Evolutionary conservation across 768 basidiomycete species (phyloP).

Genomic region (Russula emetica): DNA sequence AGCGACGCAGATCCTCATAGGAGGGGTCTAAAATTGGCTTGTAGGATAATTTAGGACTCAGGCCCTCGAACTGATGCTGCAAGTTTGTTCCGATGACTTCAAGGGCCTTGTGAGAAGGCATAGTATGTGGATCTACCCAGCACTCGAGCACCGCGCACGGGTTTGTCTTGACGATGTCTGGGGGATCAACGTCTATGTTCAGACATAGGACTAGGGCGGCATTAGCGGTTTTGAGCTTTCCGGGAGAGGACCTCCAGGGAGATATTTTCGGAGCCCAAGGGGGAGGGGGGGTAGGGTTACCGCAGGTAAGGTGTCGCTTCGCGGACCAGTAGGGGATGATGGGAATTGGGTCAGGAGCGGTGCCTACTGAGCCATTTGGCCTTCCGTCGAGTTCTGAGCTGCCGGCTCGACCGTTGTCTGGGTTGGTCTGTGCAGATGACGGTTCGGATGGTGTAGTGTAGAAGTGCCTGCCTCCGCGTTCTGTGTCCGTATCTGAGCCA

Average conservation of each 20-base stretch:
- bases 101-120: constrained; percentile 89
- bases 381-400: constrained; percentile 33
- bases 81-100: constrained; percentile 91
- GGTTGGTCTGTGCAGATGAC: constrained; percentile 31
- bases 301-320: constrained; percentile 87
- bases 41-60: constrained; percentile 91
- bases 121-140: constrained; percentile 94
- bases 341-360: constrained; percentile 44
- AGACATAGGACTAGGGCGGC: constrained; percentile 88
- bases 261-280: constrained; percentile 60
- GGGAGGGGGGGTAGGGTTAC: constrained; percentile 73
- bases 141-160: constrained; percentile 94
- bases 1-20: constrained; percentile 86
- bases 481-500: constrained; percentile 34
- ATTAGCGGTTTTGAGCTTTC: constrained; percentile 86
- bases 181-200: constrained; percentile 97
- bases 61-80: constrained; percentile 91
- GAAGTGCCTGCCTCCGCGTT: constrained; percentile 33
- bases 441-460: constrained; percentile 34
- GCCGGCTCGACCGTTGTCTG: constrained; percentile 29
- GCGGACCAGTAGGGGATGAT: constrained; percentile 80
- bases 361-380: constrained; percentile 33
- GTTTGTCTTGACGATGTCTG: constrained; percentile 94
- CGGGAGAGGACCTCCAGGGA: constrained; percentile 78
- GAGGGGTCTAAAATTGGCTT: constrained; percentile 95